Evolutionary conservation across 192 early-diverging fungal species (phyloP), one percentile per base, ranked within the genome.

Genomic region (Linnemannia exigua): DNA sequence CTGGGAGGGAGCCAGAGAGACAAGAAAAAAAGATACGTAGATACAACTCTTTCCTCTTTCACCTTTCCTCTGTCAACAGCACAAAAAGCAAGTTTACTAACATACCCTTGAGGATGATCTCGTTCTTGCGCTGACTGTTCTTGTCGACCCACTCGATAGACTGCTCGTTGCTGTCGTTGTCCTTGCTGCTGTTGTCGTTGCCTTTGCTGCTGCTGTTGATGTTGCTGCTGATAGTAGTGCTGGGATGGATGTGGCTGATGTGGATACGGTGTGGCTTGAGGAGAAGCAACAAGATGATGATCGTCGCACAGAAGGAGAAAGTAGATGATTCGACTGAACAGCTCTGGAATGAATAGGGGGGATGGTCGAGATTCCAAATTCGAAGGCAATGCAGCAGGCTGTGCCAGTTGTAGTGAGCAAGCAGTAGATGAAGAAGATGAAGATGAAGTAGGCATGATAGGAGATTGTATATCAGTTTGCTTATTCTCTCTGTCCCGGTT

Each of bases 321-420:
- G 36, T 37, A 54, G 2, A 47, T 61, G 36, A 74, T 74, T 20
- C 51, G 12, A 31, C 51, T 17, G 51, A 74, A 61, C 6, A 74
- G 50, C 25, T 74, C 52, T 50, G 72, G 72, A 15, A 74, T 74
- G 51, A 74, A 74, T 28, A 74, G 22, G 17, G 72, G 72, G 11
- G 72, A 74, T 8, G 72, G 52, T 19, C 20, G 69, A 35, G 67
- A 11, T 48, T 15, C 9, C 41, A 44, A 15, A 51, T 47, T 6
- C 28, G 28, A 63, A 12, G n/a, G 12, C 15, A 25, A 63, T 15
- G 12, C 12, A 63, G 58, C 4, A 63, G 28, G 28, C 15, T 63
- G 12, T 31, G n/a, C n/a, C 17, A 2, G 9, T 15, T 2, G 17
- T 31, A 25, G 4, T 63, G 58, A 63, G 28, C 1, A 25, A 15